A percentile compares a stretch with the other conserved stretches of the same genome.
Evolutionary conservation across 2,329 filamentous ascomycete genomes (phyloP).

Genomic region (Pezicula carpinea): DNA sequence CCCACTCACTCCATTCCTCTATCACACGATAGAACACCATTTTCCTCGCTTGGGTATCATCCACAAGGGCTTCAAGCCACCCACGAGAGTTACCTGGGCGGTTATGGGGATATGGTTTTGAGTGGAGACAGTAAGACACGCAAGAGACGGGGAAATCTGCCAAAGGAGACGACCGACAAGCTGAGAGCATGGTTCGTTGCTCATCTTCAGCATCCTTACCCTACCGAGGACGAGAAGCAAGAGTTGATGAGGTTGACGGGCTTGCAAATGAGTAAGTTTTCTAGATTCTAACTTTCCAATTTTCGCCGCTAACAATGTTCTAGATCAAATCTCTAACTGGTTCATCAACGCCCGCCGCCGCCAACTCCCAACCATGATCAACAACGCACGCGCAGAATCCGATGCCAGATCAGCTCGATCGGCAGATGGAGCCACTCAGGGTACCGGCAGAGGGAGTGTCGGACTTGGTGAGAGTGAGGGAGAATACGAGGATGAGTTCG

Average conservation of each 20-base stretch:
- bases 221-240: constrained; percentile 83
- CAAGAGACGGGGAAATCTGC: constrained; percentile 76
- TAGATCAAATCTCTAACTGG: constrained; percentile 73
- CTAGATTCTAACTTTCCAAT: constrained; percentile 2
- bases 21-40: constrained; percentile 20
- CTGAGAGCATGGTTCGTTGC: constrained; percentile 74
- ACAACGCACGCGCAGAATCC: constrained; percentile 32
- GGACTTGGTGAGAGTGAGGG: constrained; percentile 14
- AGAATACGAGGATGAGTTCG: constrained; percentile 30
- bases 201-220: constrained; percentile 79
- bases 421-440: constrained; percentile 23
- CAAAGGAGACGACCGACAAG: constrained; percentile 84
- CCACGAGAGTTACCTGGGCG: constrained; percentile 5
- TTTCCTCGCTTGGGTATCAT: constrained; percentile 12
- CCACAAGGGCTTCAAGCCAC: constrained; percentile 2
- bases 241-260: constrained; percentile 72
- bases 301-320: neutral
- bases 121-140: constrained; percentile 26
- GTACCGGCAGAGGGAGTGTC: neutral
- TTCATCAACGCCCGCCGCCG: constrained; percentile 74
- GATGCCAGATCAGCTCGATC: constrained; percentile 16
- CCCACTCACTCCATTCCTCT: constrained; percentile 5
- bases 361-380: constrained; percentile 56
- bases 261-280: constrained; percentile 68
- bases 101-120: constrained; percentile 6